phyloP scores from a whole-genome alignment of 805 yeast species.

The Saturnispora gosingensis region DNA sequence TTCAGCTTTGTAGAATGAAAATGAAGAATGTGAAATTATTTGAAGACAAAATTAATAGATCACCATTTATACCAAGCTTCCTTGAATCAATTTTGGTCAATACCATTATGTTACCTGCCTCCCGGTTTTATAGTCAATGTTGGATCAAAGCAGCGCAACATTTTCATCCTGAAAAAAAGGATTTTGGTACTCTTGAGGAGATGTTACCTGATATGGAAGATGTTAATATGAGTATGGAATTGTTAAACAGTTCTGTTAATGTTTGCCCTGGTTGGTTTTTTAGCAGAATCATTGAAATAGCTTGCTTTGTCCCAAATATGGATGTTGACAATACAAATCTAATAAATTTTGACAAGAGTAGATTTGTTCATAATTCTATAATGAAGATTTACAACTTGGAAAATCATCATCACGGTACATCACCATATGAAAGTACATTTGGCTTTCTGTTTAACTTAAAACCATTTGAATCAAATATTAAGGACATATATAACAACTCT shows the following conservation, averaged over 20 bases:
- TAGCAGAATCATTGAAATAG: conserved; percentile 68
- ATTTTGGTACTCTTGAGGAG: conserved; percentile 21
- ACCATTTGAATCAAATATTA: conserved; percentile 35
- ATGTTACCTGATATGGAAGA: conserved; percentile 9
- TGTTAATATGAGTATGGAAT: background rate
- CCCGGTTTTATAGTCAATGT: conserved; percentile 54
- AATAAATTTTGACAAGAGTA: conserved; percentile 79
- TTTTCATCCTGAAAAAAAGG: conserved; percentile 1
- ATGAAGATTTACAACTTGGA: conserved; percentile 42
- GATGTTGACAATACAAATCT: conserved; percentile 51
- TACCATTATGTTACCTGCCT: conserved; percentile 72
- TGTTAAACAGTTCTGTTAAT: conserved; percentile 31
- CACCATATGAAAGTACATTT: conserved; percentile 33
- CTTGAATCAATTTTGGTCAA: conserved; percentile 70
- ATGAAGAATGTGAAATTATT: conserved; percentile 51
- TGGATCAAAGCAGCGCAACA: conserved; percentile 56
- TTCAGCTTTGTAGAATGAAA: conserved; percentile 56
- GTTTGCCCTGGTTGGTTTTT: conserved; percentile 92
- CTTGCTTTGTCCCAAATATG: conserved; percentile 72
- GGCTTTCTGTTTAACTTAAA: conserved; percentile 43
- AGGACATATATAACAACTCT: conserved; percentile 25
- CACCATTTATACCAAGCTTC: conserved; percentile 67
- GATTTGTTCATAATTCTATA: conserved; percentile 56
- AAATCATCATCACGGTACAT: conserved; percentile 16
- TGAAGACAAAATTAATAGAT: conserved; percentile 17